Evolutionary conservation across 176 grass and related monocot species (phyloP).

Genomic region (Eleusine coracana): DNA sequence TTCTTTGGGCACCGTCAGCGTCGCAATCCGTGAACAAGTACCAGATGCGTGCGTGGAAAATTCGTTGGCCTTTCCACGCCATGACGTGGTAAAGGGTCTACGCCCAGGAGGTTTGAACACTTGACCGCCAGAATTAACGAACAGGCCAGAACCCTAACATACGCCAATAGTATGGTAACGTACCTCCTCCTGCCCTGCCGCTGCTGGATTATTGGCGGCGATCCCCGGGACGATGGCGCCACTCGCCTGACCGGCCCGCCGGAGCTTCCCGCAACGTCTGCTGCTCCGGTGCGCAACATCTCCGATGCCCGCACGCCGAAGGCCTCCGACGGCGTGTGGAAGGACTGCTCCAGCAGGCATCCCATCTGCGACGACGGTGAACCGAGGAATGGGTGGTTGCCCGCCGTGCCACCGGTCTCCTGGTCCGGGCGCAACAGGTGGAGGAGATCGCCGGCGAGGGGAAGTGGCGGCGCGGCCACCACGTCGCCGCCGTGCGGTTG

Average conservation of each 20-base stretch:
- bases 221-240: conserved; percentile 1
- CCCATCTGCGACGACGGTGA: neutral
- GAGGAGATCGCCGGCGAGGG: conserved; percentile 18
- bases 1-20: neutral
- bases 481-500: neutral
- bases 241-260: conserved; percentile 21
- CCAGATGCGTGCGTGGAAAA: conserved; percentile 44
- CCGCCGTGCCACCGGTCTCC: neutral
- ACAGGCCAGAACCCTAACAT: conserved; percentile 23
- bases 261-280: neutral
- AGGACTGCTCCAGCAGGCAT: neutral
- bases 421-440: neutral
- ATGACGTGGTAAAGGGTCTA: conserved; percentile 50
- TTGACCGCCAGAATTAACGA: conserved; percentile 41
- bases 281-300: neutral
- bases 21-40: conserved; percentile 31
- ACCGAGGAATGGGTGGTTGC: neutral
- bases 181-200: conserved; percentile 56
- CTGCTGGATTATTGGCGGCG: conserved; percentile 29
- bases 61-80: conserved; percentile 30
- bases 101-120: conserved; percentile 38
- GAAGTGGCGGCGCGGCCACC: neutral
- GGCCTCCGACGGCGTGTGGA: neutral
- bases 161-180: neutral
- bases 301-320: neutral